Conservation (phyloP, 305 asterid species). For the Lippia alba region DNA sequence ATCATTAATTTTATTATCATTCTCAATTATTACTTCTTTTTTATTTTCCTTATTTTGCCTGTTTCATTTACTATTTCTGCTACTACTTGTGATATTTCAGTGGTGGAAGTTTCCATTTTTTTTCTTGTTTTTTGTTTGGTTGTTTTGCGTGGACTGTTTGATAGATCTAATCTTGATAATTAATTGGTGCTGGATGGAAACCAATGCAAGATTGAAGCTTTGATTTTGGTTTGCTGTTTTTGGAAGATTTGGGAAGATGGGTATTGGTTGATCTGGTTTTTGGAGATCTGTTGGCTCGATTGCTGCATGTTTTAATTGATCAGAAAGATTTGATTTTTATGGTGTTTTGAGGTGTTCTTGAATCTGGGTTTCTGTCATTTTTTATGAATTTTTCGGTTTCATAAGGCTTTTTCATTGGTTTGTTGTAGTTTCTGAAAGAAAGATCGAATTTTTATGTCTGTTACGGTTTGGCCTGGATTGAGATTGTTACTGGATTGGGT, state of each 20-base stretch:
- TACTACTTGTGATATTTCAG: constrained; percentile 21
- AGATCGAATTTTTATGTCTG: neutral
- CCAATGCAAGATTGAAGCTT: constrained; percentile 55
- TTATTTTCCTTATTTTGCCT: neutral
- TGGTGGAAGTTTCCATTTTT: constrained; percentile 22
- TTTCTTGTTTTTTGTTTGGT: constrained; percentile 1
- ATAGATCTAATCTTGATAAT: constrained; percentile 54
- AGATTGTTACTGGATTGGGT: constrained; percentile 39
- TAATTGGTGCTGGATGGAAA: constrained; percentile 29
- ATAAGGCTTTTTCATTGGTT: constrained; percentile 36
- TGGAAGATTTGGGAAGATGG: constrained; percentile 38
- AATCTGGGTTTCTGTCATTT: constrained; percentile 44
- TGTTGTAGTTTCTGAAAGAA: constrained; percentile 25
- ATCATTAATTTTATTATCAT: constrained; percentile 26
- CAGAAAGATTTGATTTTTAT: constrained; percentile 46
- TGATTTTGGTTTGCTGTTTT: constrained; percentile 37
- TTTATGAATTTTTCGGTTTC: constrained; percentile 38
- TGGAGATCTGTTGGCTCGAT: constrained; percentile 55
- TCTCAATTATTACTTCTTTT: constrained; percentile 18
- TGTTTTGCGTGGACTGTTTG: constrained; percentile 27
- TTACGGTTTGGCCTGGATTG: constrained; percentile 31
- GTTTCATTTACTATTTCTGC: constrained; percentile 19
- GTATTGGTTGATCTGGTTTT: constrained; percentile 67
- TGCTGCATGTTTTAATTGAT: constrained; percentile 47
- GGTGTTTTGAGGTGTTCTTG: constrained; percentile 35